Evolutionary conservation across 768 basidiomycete species (phyloP), one percentile per base, ranked within the genome.

Genomic region (Cubamyces sp.): DNA sequence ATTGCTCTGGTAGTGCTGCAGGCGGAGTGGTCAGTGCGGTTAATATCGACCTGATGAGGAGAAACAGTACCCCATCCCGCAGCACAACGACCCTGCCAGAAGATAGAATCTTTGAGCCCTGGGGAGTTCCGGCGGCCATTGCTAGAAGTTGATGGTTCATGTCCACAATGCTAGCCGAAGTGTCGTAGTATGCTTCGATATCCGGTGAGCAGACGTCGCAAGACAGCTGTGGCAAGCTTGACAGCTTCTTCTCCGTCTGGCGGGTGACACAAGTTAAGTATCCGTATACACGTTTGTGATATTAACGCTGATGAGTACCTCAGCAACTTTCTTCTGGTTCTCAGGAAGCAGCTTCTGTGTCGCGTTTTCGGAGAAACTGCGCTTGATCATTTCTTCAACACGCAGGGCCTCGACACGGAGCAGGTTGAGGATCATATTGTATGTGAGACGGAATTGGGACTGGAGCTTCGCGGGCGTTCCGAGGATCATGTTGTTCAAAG

Each of bases 311-410:
- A 49, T 26, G 70, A 82, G 69, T 63, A 93, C 96, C 80, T 96
- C 88, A 2, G 80, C 73, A 23, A 98, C 91, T 71, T 89, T 85
- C 73, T 90, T 87, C 74, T 98, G 94, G 64, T 98, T 93, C 57
- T 96, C 94, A 4, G 97, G 97, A 30, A 98, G 78, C 46, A 98
- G 78, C 41, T 89, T 82, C 71, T 99, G 97, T 0, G 97, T 91
- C 1, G 94, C 88, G 71, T 98, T 98, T 78, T 99, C 97, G 18
- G 97, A 98, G 75, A 99, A 99, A 73, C 93, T 95, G 41, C 97
- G 84, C 74, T 98, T 98, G 72, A 99, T 98, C 97, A 99, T 99
- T 75, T 99, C 97, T 71, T 99, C 97, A 18, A 98, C 96, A 61
- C 88, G 82, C 49, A 99, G 80, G 0, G 97, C 96, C 71, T 99